Evolutionary conservation across 2,329 filamentous ascomycete species (phyloP).

Genomic region (Ophiosphaerella korrae): DNA sequence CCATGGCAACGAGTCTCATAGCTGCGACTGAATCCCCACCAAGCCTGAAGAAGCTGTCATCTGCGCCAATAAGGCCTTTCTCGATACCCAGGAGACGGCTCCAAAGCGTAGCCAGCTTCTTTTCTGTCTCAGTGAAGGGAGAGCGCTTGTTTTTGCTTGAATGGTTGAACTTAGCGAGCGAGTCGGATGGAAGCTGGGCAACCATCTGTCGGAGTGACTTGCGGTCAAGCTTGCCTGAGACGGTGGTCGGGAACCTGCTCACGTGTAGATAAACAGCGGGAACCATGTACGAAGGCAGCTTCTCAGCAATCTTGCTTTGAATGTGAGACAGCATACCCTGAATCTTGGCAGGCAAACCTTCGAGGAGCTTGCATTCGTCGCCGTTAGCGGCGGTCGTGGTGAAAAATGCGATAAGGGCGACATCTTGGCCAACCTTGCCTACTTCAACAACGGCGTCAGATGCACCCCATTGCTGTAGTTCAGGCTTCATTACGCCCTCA

Average conservation of each 20-base stretch:
- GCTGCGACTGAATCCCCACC: slow-evolving; percentile 15
- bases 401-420: slow-evolving; percentile 17
- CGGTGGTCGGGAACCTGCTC: slow-evolving; percentile 41
- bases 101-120: slow-evolving; percentile 10
- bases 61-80: slow-evolving; percentile 4
- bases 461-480: slow-evolving; percentile 11
- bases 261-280: slow-evolving; percentile 48
- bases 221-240: slow-evolving; percentile 39
- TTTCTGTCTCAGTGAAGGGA: neutral
- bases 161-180: no score
- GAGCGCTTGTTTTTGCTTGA: no score
- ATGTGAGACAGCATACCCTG: slow-evolving; percentile 7
- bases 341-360: neutral
- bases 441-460: slow-evolving; percentile 12
- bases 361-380: slow-evolving; percentile 1
- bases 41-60: slow-evolving; percentile 19
- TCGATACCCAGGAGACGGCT: slow-evolving; percentile 2
- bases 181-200: no score
- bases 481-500: slow-evolving; percentile 9
- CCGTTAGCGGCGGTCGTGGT: slow-evolving; percentile 9
- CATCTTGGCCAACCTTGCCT: slow-evolving; percentile 18
- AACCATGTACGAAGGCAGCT: slow-evolving; percentile 47
- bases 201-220: slow-evolving; percentile 9
- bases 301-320: slow-evolving; percentile 13
- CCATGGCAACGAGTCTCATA: slow-evolving; percentile 13